Conservation (phyloP, 352 stramenopile species). For the Aphanomyces invadans region DNA sequence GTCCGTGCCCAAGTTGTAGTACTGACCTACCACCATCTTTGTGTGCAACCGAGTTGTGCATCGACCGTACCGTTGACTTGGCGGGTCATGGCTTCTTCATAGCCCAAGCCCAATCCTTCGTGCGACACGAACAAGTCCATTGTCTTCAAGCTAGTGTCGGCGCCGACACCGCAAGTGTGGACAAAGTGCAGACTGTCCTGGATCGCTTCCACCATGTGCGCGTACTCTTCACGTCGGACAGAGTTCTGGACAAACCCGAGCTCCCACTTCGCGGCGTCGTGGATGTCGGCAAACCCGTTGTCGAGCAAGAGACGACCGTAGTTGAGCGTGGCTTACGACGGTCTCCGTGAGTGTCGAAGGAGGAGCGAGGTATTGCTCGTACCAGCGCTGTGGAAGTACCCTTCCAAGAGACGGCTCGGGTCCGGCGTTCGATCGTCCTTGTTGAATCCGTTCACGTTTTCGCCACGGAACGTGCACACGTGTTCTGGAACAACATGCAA, state of each 20-base stretch:
- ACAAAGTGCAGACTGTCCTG: conserved; percentile 96
- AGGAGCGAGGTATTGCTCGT: not conserved
- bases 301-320: conserved; percentile 93
- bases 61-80: conserved; percentile 58
- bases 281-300: conserved; percentile 96
- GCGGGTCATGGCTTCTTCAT: conserved; percentile 97
- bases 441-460: conserved; percentile 97
- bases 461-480: conserved; percentile 94
- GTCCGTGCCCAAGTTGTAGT: conserved; percentile 97
- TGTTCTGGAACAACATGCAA: conserved; percentile 41
- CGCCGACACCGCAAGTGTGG: conserved; percentile 92
- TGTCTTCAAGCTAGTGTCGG: conserved; percentile 85
- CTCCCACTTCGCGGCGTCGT: conserved; percentile 95
- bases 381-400: conserved; percentile 95
- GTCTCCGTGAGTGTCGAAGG: not conserved
- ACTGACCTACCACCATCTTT: conserved; percentile 54
- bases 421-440: conserved; percentile 89
- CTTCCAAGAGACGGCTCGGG: conserved; percentile 90
- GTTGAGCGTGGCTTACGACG: conserved; percentile 88
- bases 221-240: conserved; percentile 89
- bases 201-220: conserved; percentile 95
- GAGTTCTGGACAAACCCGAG: conserved; percentile 96
- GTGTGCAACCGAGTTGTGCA: not conserved
- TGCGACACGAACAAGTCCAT: conserved; percentile 98
- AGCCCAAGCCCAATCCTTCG: conserved; percentile 96